phyloP scores from a whole-genome alignment of 2,329 filamentous ascomycete genomes.

The Macroventuria anomochaeta region DNA sequence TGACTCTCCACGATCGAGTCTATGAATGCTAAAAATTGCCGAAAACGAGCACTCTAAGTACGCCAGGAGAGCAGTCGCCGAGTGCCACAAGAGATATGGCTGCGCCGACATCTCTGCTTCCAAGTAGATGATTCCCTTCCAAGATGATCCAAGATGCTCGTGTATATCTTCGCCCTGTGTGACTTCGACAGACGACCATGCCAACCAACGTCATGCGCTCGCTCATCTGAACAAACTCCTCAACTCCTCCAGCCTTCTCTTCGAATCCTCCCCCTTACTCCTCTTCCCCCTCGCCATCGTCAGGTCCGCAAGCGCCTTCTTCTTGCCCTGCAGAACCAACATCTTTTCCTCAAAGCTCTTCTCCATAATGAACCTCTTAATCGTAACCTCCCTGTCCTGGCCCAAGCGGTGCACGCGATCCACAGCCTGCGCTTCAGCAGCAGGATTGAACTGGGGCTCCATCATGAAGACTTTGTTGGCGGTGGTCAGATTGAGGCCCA shows the following conservation, averaged over 20 bases:
- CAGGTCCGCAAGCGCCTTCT: conserved; percentile 86
- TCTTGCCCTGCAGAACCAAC: conserved; percentile 86
- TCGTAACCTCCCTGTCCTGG: conserved; percentile 87
- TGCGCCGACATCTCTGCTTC: background rate
- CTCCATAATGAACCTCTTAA: conserved; percentile 87
- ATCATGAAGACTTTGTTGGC: conserved; percentile 92
- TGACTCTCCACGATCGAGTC: background rate
- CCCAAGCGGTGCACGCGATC: conserved; percentile 74
- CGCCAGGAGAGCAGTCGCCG: background rate
- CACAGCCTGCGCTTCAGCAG: conserved; percentile 90
- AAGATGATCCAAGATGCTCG: background rate
- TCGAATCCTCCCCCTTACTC: conserved; percentile 67
- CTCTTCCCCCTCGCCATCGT: conserved; percentile 62
- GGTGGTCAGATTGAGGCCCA: conserved; percentile 88
- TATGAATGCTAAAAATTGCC: background rate
- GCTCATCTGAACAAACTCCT: conserved; percentile 60
- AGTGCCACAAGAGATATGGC: background rate
- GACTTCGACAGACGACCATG: background rate
- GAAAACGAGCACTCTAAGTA: background rate
- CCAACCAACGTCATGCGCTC: too few relatives aligned
- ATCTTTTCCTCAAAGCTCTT: conserved; percentile 95
- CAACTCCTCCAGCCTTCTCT: conserved; percentile 68
- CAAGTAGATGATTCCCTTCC: background rate
- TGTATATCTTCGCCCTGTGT: background rate
- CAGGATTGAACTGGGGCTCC: conserved; percentile 98